Evolutionary conservation across 352 stramenopile species (phyloP), one percentile per base, ranked within the genome.

Genomic region (Phytophthora constricta): DNA sequence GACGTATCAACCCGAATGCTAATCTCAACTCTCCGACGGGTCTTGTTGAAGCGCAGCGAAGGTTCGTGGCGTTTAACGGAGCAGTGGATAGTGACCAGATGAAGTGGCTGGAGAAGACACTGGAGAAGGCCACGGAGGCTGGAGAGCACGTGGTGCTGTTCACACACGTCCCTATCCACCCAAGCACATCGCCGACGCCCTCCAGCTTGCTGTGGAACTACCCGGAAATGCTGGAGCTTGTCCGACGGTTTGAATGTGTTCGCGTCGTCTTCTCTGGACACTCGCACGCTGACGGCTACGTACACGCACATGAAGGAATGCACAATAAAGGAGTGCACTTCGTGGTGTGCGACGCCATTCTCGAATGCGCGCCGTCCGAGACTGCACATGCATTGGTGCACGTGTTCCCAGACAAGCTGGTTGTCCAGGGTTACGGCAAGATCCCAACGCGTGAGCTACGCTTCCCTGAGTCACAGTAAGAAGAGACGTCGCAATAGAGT

Each of bases 61-160:
- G 87, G 57, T 93, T 90, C 39, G 87, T 94, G 7, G 84, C 82
- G 28, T 96, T 90, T 62, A 94, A 96, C 59, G 87, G 84, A 57
- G 87, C 70, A 19, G 61, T 96, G 22, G 81, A 92, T 65, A 34
- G 19, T 26, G 54, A 55, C 39, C 87, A 96, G 60, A 78, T 93
- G 41, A 25, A 41, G 27, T 96, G 86, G 86, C 58, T 96, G 10
- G 42, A 71, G 16, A 33, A 60, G 3, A 74, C 70, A 16, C 70
- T 96, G 0, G 23, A 39, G 16, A 47, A 62, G 4, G 81, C 86
- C 0, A 50, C 63, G 7, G 51, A 51, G 8, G 47, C 31, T n/a
- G 23, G 50, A 4, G 66, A 93, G 51, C 50, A 92, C 37, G 84
- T 94, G 33, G 46, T 96, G 10, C 53, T 96, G 10, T 94, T 94